These are phyloP conservation scores for Monosporascus sp. DNA, from an alignment of 2,329 filamentous ascomycete species.

Conservation along the genomic window DNA sequence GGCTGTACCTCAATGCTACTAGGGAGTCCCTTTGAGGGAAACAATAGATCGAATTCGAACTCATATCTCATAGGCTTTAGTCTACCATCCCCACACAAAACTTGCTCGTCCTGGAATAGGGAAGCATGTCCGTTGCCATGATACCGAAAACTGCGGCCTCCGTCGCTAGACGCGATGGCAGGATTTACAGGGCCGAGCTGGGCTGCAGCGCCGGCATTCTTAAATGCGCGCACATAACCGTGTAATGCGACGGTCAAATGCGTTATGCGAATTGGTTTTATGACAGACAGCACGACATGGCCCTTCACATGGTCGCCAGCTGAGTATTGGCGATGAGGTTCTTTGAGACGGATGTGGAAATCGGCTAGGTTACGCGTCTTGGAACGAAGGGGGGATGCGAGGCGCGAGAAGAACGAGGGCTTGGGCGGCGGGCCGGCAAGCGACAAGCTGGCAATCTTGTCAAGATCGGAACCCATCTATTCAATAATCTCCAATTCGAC, in stretches of 20 bases:
- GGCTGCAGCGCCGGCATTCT: constrained; percentile 55
- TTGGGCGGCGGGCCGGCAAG: constrained; percentile 34
- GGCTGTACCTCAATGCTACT: constrained; percentile 85
- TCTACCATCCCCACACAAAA: constrained; percentile 72
- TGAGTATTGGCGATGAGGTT: constrained; percentile 71
- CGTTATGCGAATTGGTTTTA: constrained; percentile 71
- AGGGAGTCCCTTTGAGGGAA: constrained; percentile 64
- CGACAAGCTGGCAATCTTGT: constrained; percentile 31
- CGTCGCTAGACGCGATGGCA: constrained; percentile 31
- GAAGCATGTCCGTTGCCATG: constrained; percentile 75
- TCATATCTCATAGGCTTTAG: constrained; percentile 70
- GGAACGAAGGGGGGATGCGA: constrained; percentile 45
- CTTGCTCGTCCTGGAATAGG: constrained; percentile 76
- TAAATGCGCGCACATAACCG: constrained; percentile 75
- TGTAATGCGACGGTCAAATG: constrained; percentile 74
- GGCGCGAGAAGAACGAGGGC: constrained; percentile 46
- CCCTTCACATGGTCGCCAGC: constrained; percentile 72
- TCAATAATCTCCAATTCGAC: constrained; percentile 21
- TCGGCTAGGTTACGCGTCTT: constrained; percentile 64
- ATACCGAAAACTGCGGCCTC: constrained; percentile 45
- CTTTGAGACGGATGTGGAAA: constrained; percentile 71
- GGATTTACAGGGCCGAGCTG: constrained; percentile 39
- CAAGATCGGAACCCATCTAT: constrained; percentile 42
- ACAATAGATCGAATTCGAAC: constrained; percentile 71
- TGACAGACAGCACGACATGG: constrained; percentile 64